Evolutionary conservation across 1,284 basidiomycete species (phyloP), one percentile per base, ranked within the genome.

Genomic region (Ceratobasidium papillatum): DNA sequence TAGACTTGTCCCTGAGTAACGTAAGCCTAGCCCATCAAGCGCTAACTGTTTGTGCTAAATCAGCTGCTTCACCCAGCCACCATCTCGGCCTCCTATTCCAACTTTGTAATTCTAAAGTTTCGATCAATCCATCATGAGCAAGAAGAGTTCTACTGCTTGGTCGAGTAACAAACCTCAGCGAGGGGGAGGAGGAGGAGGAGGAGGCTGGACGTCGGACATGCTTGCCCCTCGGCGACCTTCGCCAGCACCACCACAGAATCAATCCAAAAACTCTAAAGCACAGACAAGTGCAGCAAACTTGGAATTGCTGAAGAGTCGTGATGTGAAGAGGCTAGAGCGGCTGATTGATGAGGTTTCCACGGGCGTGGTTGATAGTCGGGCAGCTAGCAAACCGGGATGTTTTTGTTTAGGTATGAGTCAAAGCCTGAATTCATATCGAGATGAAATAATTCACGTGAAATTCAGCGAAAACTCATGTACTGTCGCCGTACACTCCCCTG

Each of bases 301-400:
- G 14, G 68, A 61, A 43, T 56, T 59, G 14, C 27, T 61, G 49
- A 71, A 71, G 38, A 71, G 68, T 54, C 54, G 38, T 36, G 68
- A 71, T 43, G 56, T 71, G 14, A 59, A 43, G 34, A 71, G 43
- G 22, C 32, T 71, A 22, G 68, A 71, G 36, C 30, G 38, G 36
- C 22, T 71, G 14, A 71, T 71, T 17, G 68, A 71, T 25, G 68
- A 71, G 43, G 68, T 71, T 45, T 71, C 68, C 9, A 71, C 68
- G 14, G 68, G 68, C 11, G 56, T 71, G 12, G 68, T 71, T 12
- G 68, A 71, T 43, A 61, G 54, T 49, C 54, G 68, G 19, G 54
- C 25, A 9, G 68, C 68, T 9, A 71, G 34, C 34, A 56, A 56
- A 32, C 68, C 68, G 19, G 68, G 68, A 30, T 71, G 68, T 51